Evolutionary conservation across 805 yeast genomes (phyloP), one percentile per base, ranked within the genome.

Genomic region (Yarrowia sp.): DNA sequence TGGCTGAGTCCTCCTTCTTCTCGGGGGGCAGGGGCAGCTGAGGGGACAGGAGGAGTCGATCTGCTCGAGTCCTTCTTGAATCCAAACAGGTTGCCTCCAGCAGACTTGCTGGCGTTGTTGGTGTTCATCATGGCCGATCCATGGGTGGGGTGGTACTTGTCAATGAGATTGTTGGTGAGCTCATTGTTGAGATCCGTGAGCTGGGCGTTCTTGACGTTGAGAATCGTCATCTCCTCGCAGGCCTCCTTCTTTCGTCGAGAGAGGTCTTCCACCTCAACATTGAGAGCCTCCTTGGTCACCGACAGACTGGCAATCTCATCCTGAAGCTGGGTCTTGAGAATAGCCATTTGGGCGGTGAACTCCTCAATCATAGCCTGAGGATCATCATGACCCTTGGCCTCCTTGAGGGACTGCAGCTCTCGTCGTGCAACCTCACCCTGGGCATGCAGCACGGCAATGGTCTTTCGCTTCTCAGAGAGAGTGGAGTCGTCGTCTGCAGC

Each of bases 301-400:
- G 73, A 68, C 49, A 84, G 72, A 4, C 71, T 73, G 8, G 74
- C 71, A 34, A 87, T 77, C 66, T 87, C 91, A 17, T 72, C 70
- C 56, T 76, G 78, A 64, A 91, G 76, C 17, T 77, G 76, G 40
- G 78, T 79, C 76, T 84, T 87, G 56, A 83, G 82, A 0, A 72
- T 69, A 38, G 78, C 81, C 70, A 92, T 78, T 19, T 78, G 82
- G 58, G 80, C 83, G 14, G 89, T 66, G 47, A 76, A 74, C 68
- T 73, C 71, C n/a, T 69, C 70, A 8, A 74, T 67, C 39, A 74
- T 80, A 46, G 89, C 69, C 17, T 61, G 67, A 2, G 82, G 44
- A 39, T 44, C 68, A 30, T 67, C 43, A 49, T 61, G 77, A 1
- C 80, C 74, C 43, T 81, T 79, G 69, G 83, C 80, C 47, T 76